Conservation (phyloP, 306 rosid genomes). For the Dryas octopetala region DNA sequence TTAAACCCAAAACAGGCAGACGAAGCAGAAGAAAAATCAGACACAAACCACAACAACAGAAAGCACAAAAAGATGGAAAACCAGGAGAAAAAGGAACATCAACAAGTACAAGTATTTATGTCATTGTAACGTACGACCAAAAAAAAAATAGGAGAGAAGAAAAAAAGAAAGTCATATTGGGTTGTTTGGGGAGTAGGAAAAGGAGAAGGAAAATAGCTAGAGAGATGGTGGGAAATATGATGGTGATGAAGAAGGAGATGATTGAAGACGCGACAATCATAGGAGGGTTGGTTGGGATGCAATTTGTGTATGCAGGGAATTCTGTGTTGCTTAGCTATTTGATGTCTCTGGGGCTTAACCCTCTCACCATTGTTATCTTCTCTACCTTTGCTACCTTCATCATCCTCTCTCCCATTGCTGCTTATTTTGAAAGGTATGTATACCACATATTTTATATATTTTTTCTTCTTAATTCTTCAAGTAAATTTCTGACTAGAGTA, state of each 20-base stretch:
- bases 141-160: no score
- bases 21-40: not conserved
- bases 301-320: slow-evolving; percentile 65
- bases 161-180: not conserved
- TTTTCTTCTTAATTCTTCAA: not conserved
- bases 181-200: not conserved
- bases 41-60: not conserved
- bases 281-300: slow-evolving; percentile 61
- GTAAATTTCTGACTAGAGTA: not conserved
- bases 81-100: not conserved
- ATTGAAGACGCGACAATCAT: slow-evolving; percentile 50
- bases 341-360: slow-evolving; percentile 61
- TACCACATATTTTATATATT: slow-evolving; percentile 5
- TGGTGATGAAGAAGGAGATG: slow-evolving; percentile 19
- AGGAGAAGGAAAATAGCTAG: not conserved
- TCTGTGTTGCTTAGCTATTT: slow-evolving; percentile 56
- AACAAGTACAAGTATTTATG: no score
- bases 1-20: not conserved
- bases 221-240: not conserved
- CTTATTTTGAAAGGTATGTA: slow-evolving; percentile 67
- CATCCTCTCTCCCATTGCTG: slow-evolving; percentile 63
- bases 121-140: no score
- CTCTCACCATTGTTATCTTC: slow-evolving; percentile 63
- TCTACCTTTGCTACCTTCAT: slow-evolving; percentile 61
- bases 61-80: not conserved